Conservation (phyloP, 2,329 filamentous ascomycete species). For the Cordyceps tenuipes region DNA sequence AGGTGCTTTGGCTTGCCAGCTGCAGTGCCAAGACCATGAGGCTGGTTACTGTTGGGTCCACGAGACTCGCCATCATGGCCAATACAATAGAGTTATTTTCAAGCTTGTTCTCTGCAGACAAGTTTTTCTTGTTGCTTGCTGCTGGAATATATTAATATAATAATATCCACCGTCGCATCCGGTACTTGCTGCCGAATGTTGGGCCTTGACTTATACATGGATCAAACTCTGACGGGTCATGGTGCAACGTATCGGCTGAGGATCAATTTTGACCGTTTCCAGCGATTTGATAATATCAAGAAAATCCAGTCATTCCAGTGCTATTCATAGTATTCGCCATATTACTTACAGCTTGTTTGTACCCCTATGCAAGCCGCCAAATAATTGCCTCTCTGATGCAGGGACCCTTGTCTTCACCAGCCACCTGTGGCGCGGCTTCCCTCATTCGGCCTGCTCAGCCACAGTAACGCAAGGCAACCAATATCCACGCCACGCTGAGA, state of each 20-base stretch:
- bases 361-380: background rate
- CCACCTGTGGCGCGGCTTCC: background rate
- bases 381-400: background rate
- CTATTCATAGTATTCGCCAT: background rate
- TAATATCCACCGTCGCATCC: background rate
- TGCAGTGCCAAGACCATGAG: slow-evolving; percentile 2
- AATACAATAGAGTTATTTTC: slow-evolving; percentile 5
- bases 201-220: no score
- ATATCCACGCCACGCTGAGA: slow-evolving; percentile 3
- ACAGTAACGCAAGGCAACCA: slow-evolving; percentile 7
- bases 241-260: no score
- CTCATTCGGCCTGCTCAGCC: background rate
- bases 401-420: background rate
- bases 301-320: background rate
- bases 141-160: background rate
- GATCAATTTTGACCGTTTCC: no score
- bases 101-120: background rate
- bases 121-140: background rate
- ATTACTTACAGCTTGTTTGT: background rate
- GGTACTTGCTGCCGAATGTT: background rate
- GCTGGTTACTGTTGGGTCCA: background rate
- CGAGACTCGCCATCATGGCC: background rate
- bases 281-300: no score
- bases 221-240: no score
- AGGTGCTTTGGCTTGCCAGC: slow-evolving; percentile 9